Evolutionary conservation across 345 rosid species (phyloP), one percentile per base, ranked within the genome.

Genomic region (Durio zibethinus): DNA sequence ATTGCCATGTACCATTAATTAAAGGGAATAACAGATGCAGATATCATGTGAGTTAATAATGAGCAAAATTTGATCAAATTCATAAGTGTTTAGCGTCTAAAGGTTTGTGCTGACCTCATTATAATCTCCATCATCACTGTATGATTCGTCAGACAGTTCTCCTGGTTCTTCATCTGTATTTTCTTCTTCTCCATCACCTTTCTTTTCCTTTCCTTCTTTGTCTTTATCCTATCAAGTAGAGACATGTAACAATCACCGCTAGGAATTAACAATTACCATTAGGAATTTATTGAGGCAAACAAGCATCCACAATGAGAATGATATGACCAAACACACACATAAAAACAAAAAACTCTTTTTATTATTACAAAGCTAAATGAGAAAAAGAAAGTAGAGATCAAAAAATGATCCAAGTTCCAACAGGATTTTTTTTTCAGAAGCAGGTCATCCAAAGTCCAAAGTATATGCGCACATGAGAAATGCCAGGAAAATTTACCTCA

Each of bases 161-260:
- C 25, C 60, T 5, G 4, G 23, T 47, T 70, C 74, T 29, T 48
- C 74, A 29, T 70, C 74, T 29, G 59, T 16, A 47, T 69, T 68
- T 0, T 47, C 74, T 50, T 66, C 72, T 40, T 71, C 61, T 18
- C 40, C 74, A 5, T 71, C 74, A 20, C 18, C 43, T 52, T 72
- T 52, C 73, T 69, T 69, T 56, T 72, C 75, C 61, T 72, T 72
- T 72, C 60, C 75, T 31, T 72, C 75, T 52, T 50, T 71, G 16
- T 71, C 47, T 36, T 11, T 0, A 20, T 65, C 61, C 75, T 72
- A 56, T 52, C 61, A 33, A 33, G 45, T 72, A 33, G 40, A 21
- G 10, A 12, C 20, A 60, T 29, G 20, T 25, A 50, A 52, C 18
- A 52, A 52, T 16, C 15, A 52, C 12, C 68, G 18, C 35, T 33